Percentiles rank a stretch among this genome's conserved stretches.
phyloP scores from a whole-genome alignment of 2,329 filamentous ascomycete species.

The Nemania sp. region DNA sequence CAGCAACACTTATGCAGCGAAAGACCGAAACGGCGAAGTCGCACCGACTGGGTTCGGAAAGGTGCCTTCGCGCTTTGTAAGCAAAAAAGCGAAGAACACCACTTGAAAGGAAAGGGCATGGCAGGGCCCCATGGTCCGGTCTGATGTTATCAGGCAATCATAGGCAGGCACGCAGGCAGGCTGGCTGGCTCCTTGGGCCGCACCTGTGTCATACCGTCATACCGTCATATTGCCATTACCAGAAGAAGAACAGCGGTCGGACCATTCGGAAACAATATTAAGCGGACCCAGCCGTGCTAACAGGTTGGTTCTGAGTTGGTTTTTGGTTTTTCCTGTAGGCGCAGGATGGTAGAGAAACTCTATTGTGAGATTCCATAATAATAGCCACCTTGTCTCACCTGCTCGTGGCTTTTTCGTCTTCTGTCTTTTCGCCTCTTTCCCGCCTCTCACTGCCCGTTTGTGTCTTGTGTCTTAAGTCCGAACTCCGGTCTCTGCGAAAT shows the following conservation, averaged over 20 bases:
- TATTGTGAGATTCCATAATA: slow-evolving; percentile 3
- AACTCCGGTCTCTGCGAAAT: no score
- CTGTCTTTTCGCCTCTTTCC: no score
- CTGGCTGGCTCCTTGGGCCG: no score
- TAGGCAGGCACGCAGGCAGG: no score
- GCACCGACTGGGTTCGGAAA: slow-evolving; percentile 4
- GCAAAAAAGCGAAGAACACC: neutral
- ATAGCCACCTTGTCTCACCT: neutral
- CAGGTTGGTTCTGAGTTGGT: neutral
- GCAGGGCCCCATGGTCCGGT: no score
- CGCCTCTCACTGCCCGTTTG: no score
- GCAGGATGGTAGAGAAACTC: slow-evolving; percentile 14
- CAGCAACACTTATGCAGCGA: no score
- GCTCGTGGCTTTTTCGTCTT: neutral
- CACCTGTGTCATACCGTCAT: no score
- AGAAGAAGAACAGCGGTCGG: slow-evolving; percentile 5
- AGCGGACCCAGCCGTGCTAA: slow-evolving; percentile 7
- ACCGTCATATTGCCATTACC: neutral
- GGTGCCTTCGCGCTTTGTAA: slow-evolving; percentile 20
- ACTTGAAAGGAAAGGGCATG: no score
- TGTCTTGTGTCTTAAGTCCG: no score
- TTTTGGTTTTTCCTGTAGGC: neutral
- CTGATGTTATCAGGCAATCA: slow-evolving; percentile 20
- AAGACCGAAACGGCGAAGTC: slow-evolving; percentile 13
- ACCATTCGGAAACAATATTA: slow-evolving; percentile 17